Evolutionary conservation across 306 rosid species (phyloP), one percentile per base, ranked within the genome.

Genomic region (Glycine tomentella): DNA sequence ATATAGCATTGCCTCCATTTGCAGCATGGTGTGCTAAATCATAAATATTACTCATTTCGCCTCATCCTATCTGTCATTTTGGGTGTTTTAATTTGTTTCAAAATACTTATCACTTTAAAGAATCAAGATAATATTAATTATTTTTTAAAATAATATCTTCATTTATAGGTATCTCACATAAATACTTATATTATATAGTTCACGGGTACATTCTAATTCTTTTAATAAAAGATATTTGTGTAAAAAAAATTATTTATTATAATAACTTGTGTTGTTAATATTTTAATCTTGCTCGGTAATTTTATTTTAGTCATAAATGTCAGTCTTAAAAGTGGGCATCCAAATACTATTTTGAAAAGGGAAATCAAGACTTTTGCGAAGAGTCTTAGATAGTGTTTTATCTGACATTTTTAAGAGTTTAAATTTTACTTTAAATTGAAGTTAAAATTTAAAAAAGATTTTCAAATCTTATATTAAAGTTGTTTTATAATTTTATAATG

Each of bases 11-110:
- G 14, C 38, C 13, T 44, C 53, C 52, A 16, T 67, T 67, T 68
- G 73, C 73, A 46, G 15, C 55, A 68, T 68, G 55, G 15, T 55
- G 15, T 68, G 73, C 74, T 69, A 9, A 20, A 36, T 36, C 74
- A 69, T 45, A 44, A 45, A 69, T 15, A 15, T 16, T 8, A 12
- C 31, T 40, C 50, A 9, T 8, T 14, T 65, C 8, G 31, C 48
- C 12, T 1, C 25, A 40, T 40, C 25, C 14, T 62, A 31, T 62
- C 8, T 63, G 9, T 63, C 17, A 62, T 5, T 33, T 63, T 63
- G 16, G 1, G 2, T 63, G 16, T 63, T 63, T 34, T 63, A 63
- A 36, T 59, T 59, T 59, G 3, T 20, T 9, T 25, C n/a, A 20
- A 20, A 58, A 59, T 59, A 59, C 36, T 59, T 59, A 20, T 59